phyloP scores from a whole-genome alignment of 148 eudicot species.

The Nyssa sinensis region DNA sequence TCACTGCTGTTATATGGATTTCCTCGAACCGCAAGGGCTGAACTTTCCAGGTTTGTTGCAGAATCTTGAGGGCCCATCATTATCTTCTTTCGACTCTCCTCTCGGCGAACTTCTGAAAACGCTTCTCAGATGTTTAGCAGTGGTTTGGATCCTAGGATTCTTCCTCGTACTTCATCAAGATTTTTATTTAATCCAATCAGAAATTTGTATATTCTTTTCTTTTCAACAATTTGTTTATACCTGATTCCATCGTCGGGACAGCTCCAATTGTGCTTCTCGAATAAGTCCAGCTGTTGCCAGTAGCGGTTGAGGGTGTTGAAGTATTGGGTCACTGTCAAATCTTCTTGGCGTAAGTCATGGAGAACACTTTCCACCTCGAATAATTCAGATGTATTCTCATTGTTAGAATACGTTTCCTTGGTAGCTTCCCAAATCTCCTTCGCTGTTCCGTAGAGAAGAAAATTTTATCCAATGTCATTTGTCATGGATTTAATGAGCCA shows the following conservation, averaged over 20 bases:
- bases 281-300: slow-evolving; percentile 11
- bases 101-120: slow-evolving; percentile 5
- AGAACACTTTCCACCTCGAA: background rate
- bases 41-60: background rate
- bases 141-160: background rate
- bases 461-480: background rate
- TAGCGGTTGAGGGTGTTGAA: background rate
- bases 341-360: slow-evolving; percentile 8
- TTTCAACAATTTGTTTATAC: slow-evolving; percentile 8
- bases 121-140: background rate
- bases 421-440: background rate
- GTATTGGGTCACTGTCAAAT: background rate
- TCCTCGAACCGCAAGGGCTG: background rate
- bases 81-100: background rate
- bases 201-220: background rate
- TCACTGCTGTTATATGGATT: background rate
- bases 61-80: background rate
- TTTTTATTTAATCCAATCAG: background rate
- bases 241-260: background rate
- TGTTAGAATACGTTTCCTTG: background rate
- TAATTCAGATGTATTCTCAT: slow-evolving; percentile 3
- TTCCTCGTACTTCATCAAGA: slow-evolving; percentile 10
- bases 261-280: background rate
- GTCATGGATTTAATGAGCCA: slow-evolving; percentile 13
- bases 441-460: background rate